Evolutionary conservation across 2,329 filamentous ascomycete genomes (phyloP), one percentile per base, ranked within the genome.

Genomic region (Fusarium sp.): DNA sequence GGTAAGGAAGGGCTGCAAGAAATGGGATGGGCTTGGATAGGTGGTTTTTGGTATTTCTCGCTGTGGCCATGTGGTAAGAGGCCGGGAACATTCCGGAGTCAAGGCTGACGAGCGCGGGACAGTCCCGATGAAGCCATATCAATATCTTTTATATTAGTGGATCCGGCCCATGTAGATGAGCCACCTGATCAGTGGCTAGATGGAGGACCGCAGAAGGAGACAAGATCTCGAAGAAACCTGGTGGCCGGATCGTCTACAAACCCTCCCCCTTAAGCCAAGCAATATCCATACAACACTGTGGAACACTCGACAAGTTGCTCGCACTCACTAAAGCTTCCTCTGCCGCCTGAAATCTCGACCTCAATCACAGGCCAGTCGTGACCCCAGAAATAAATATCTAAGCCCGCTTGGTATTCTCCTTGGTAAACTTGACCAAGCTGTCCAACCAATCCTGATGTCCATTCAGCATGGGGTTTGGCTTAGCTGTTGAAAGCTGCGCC

Each of bases 391-490:
- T 9, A 12, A 22, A 15, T 9, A 15, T 14, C 15, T 6, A 47
- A 6, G 4, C 20, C 50, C 20, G n/a, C 20, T 56, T 56, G 17
- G 17, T 10, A 57, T 15, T 35, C 20, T 57, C 68, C 52, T 52
- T 71, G 4, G 70, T 65, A 20, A 47, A 60, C 20, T 61, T 73
- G 11, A 72, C 66, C 65, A 81, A 61, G 4, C 77, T 77, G 27
- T 80, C 75, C 38, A 80, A 54, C 79, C 79, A 80, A 62, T 79
- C 72, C 68, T 80, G 79, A 47, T 80, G 79, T 7, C 77, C 79
- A 15, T 76, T 68, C 33, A 81, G 40, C 75, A 80, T 80, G 22
- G 68, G 71, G 58, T 79, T 80, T 0, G 77, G 78, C 66, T 73
- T 79, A 4, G 37, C 65, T 3, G 54, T 67, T 5, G 78, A 65